Evolutionary conservation across 345 rosid species (phyloP).

Genomic region (Gossypioides kirkii): DNA sequence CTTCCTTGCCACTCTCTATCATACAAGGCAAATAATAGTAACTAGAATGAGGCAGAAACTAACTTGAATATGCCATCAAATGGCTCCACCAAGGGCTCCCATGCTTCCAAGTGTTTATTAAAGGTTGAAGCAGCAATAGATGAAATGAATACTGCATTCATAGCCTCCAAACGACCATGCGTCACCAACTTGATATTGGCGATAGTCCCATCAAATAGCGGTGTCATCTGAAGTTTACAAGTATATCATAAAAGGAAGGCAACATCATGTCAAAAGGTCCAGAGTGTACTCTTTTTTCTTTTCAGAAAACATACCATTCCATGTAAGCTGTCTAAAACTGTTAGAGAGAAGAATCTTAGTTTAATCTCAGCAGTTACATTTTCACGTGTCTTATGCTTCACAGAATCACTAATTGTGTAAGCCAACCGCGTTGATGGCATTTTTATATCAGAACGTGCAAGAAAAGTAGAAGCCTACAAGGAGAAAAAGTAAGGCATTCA

Average conservation of each 20-base stretch:
- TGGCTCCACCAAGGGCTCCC: constrained; percentile 99
- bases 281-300: not conserved
- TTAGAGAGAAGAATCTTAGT: constrained; percentile 78
- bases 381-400: constrained; percentile 82
- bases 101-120: constrained; percentile 87
- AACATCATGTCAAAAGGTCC: not conserved
- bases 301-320: constrained; percentile 66
- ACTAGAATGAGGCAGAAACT: constrained; percentile 22
- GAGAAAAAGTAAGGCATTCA: constrained; percentile 14
- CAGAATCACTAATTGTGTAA: constrained; percentile 77
- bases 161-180: constrained; percentile 85
- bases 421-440: constrained; percentile 79
- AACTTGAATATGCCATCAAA: constrained; percentile 99
- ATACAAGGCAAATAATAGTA: constrained; percentile 4
- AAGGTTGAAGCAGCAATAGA: constrained; percentile 95
- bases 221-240: constrained; percentile 66
- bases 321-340: constrained; percentile 79
- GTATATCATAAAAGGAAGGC: constrained; percentile 6
- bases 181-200: constrained; percentile 93
- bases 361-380: constrained; percentile 81
- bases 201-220: constrained; percentile 78
- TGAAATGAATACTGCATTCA: constrained; percentile 88
- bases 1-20: not conserved
- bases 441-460: constrained; percentile 81
- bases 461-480: constrained; percentile 92